Conservation (phyloP, 495 filamentous ascomycete species). For the Hyaloscypha hepaticicola region DNA sequence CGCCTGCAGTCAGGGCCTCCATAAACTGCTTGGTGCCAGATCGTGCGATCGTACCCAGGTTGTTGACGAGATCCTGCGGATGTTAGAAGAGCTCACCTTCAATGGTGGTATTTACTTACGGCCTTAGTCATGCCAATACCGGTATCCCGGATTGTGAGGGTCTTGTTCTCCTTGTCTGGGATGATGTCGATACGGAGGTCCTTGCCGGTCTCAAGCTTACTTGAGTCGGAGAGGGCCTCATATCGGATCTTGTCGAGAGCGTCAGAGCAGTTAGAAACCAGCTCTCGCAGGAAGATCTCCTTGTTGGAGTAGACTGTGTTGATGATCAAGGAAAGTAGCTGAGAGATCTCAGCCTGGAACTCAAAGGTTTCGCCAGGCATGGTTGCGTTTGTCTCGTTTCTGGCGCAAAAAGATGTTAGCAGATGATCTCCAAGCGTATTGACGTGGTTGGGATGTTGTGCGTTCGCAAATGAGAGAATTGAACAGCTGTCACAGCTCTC, state of each 20-base stretch:
- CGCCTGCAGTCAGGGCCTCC: constrained; percentile 97
- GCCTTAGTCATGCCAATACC: constrained; percentile 99
- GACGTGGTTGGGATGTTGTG: not conserved
- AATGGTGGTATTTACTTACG: constrained; percentile 56
- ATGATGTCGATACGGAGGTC: constrained; percentile 98
- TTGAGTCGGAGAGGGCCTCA: constrained; percentile 93
- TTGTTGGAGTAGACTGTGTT: constrained; percentile 99
- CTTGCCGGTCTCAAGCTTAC: constrained; percentile 94
- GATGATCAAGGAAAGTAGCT: constrained; percentile 98
- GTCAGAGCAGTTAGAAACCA: constrained; percentile 97
- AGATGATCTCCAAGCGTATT: not conserved
- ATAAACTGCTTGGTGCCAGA: constrained; percentile 99
- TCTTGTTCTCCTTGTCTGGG: constrained; percentile 94
- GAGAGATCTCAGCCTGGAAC: constrained; percentile 99
- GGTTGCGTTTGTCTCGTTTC: constrained; percentile 24
- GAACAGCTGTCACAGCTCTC: constrained; percentile 16
- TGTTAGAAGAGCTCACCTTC: constrained; percentile 31
- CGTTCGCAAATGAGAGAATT: not conserved
- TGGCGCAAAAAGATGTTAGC: constrained; percentile 11
- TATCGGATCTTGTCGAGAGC: constrained; percentile 99
- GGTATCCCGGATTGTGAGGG: constrained; percentile 92
- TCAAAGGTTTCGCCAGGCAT: constrained; percentile 93
- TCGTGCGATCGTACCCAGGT: constrained; percentile 97
- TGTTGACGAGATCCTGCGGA: constrained; percentile 91
- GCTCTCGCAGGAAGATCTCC: constrained; percentile 98